Percentiles rank a stretch among this genome's conserved stretches.
Evolutionary conservation across 148 eudicot genomes (phyloP).

Genomic region (Vaccinium myrtillus): DNA sequence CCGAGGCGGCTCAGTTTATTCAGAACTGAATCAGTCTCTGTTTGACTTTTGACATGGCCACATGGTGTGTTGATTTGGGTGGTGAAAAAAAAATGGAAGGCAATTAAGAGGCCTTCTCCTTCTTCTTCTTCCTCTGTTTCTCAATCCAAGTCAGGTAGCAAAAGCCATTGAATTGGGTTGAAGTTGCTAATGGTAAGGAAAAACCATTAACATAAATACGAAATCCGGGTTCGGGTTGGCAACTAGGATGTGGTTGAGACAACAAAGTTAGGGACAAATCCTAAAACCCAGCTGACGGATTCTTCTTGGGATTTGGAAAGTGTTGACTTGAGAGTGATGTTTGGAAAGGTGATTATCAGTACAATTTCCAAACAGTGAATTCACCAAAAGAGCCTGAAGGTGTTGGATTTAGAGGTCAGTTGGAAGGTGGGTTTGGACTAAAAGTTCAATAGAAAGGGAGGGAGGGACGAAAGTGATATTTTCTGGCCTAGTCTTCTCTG

Average conservation of each 20-base stretch:
- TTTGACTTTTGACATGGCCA: not conserved
- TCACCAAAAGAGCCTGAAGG: constrained; percentile 21
- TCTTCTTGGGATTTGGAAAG: not conserved
- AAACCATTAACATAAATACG: no score
- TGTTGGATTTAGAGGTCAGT: constrained; percentile 25
- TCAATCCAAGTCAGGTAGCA: constrained; percentile 75
- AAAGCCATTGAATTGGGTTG: constrained; percentile 75
- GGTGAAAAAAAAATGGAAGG: not conserved
- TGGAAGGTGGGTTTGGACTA: constrained; percentile 24
- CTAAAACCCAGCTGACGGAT: no score
- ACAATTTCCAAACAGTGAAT: not conserved
- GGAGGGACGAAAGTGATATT: constrained; percentile 35
- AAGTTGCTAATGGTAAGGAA: constrained; percentile 21
- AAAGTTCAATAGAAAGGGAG: constrained; percentile 15
- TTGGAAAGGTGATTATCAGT: constrained; percentile 17
- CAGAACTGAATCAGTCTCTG: constrained; percentile 16
- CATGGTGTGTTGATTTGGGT: not conserved
- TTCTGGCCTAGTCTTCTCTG: constrained; percentile 29
- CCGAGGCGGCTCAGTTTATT: constrained; percentile 31
- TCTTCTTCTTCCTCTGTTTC: constrained; percentile 7
- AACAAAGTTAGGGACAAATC: no score
- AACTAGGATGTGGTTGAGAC: constrained; percentile 22
- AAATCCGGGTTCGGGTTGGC: not conserved
- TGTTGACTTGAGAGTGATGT: constrained; percentile 28
- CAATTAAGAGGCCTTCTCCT: not conserved